Conservation (phyloP, 2,329 filamentous ascomycete genomes). For the Scleromitrula shiraiana region DNA sequence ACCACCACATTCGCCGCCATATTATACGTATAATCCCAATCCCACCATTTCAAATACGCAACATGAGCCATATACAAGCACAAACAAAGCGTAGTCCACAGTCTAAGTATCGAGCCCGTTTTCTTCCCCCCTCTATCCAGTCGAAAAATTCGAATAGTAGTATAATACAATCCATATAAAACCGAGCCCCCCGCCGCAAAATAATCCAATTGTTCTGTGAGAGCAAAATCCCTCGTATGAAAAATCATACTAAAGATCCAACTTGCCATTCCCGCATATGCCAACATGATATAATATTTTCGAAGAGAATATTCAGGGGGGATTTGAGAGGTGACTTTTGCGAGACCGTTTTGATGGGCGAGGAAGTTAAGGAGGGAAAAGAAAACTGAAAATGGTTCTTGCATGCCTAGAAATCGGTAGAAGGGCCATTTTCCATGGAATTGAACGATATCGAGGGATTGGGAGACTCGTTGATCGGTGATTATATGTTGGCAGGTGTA, state of each 20-base stretch:
- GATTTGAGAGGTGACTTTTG: slow-evolving; percentile 59
- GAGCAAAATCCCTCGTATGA: slow-evolving; percentile 76
- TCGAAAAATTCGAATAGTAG: slow-evolving; percentile 72
- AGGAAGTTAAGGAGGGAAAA: slow-evolving; percentile 89
- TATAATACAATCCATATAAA: slow-evolving; percentile 84
- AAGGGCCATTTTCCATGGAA: slow-evolving; percentile 99
- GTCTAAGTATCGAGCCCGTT: slow-evolving; percentile 43
- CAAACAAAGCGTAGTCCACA: slow-evolving; percentile 70
- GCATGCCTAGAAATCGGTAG: slow-evolving; percentile 79
- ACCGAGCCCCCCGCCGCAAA: slow-evolving; percentile 87
- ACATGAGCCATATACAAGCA: slow-evolving; percentile 69
- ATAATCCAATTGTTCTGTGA: slow-evolving; percentile 94
- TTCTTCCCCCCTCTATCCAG: slow-evolving; percentile 52
- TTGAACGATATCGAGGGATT: slow-evolving; percentile 66
- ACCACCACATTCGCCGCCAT: slow-evolving; percentile 89
- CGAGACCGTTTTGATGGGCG: slow-evolving; percentile 73
- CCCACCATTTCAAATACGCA: slow-evolving; percentile 73
- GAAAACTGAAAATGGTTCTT: slow-evolving; percentile 88
- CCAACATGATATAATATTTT: slow-evolving; percentile 72
- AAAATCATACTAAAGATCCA: slow-evolving; percentile 91
- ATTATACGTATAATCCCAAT: slow-evolving; percentile 96
- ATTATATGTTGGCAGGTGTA: slow-evolving; percentile 95
- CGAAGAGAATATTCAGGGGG: slow-evolving; percentile 68
- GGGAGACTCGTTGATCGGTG: slow-evolving; percentile 61
- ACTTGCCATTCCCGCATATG: slow-evolving; percentile 70